Conservation (phyloP, 2,329 filamentous ascomycete species). For the Ceratocystis smalleyi region DNA sequence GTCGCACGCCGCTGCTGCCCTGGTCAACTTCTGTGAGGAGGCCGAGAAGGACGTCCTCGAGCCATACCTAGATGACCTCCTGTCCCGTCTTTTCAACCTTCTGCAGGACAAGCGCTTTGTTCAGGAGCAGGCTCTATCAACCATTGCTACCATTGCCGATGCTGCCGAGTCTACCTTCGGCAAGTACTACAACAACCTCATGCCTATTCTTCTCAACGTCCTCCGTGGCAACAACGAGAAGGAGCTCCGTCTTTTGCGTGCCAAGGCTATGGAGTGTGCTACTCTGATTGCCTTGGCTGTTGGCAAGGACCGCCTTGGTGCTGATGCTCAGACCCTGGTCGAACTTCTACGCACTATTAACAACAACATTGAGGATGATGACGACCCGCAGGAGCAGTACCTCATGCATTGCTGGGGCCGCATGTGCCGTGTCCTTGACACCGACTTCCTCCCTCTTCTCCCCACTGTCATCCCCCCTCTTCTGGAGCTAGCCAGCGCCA, state of each 20-base stretch:
- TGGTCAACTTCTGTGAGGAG: slow-evolving; percentile 98
- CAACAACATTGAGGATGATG: slow-evolving; percentile 67
- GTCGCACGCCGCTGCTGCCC: slow-evolving; percentile 88
- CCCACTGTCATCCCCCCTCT: slow-evolving; percentile 88
- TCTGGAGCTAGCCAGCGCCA: slow-evolving; percentile 77
- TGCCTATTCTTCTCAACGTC: slow-evolving; percentile 86
- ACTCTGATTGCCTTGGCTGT: slow-evolving; percentile 91
- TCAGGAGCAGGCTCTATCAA: slow-evolving; percentile 92
- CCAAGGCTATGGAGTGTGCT: slow-evolving; percentile 98
- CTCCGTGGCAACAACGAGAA: slow-evolving; percentile 81
- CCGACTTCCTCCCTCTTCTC: slow-evolving; percentile 85
- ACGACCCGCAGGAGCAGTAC: slow-evolving; percentile 93
- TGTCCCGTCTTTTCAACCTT: slow-evolving; percentile 72
- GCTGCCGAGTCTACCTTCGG: slow-evolving; percentile 88
- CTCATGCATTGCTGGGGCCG: slow-evolving; percentile 97
- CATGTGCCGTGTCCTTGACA: slow-evolving; percentile 87
- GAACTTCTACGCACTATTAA: slow-evolving; percentile 80
- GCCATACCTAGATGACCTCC: slow-evolving; percentile 78
- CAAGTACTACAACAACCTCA: slow-evolving; percentile 88
- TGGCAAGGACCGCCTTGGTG: slow-evolving; percentile 78
- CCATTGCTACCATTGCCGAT: slow-evolving; percentile 97
- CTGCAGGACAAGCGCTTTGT: slow-evolving; percentile 90
- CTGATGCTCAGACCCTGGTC: slow-evolving; percentile 74
- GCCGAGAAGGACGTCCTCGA: slow-evolving; percentile 84
- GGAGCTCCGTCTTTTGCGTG: slow-evolving; percentile 76